Percentiles rank a stretch among this genome's conserved stretches.
Evolutionary conservation across 1,139 yeast genomes (phyloP).

Genomic region (Yamadazyma atmosphaerica): DNA sequence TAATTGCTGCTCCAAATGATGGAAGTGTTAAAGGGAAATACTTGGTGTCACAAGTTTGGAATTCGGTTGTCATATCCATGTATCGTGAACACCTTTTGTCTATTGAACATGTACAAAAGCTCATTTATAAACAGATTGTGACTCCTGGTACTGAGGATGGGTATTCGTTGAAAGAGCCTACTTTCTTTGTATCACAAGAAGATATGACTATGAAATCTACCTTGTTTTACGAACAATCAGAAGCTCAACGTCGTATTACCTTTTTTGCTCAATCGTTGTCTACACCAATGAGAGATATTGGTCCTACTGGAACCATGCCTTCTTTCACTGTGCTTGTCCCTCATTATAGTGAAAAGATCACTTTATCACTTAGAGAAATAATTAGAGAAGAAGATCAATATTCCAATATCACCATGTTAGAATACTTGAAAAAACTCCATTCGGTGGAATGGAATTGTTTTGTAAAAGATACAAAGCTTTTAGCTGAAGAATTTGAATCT

Average conservation of each 20-base stretch:
- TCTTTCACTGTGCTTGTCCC: slow-evolving; percentile 53
- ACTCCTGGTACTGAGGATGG: slow-evolving; percentile 24
- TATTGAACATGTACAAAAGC: slow-evolving; percentile 48
- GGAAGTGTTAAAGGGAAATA: slow-evolving; percentile 31
- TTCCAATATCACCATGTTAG: slow-evolving; percentile 51
- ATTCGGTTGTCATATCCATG: slow-evolving; percentile 55
- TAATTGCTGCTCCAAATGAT: slow-evolving; percentile 34
- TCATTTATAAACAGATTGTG: slow-evolving; percentile 41
- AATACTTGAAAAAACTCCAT: slow-evolving; percentile 51
- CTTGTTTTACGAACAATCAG: slow-evolving; percentile 37
- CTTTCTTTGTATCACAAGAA: slow-evolving; percentile 52
- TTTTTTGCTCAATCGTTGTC: slow-evolving; percentile 57
- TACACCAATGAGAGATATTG: slow-evolving; percentile 52
- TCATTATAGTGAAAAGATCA: slow-evolving; percentile 52
- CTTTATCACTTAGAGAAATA: slow-evolving; percentile 47
- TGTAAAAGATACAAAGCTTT: slow-evolving; percentile 48
- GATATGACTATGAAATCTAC: slow-evolving; percentile 42
- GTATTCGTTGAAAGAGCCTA: slow-evolving; percentile 41
- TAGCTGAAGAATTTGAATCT: slow-evolving; percentile 46
- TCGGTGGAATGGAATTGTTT: slow-evolving; percentile 54
- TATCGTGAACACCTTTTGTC: slow-evolving; percentile 56
- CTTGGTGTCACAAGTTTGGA: slow-evolving; percentile 52
- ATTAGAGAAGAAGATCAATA: slow-evolving; percentile 48
- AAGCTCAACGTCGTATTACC: slow-evolving; percentile 52
- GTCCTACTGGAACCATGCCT: slow-evolving; percentile 46